Conservation (phyloP, 2,329 filamentous ascomycete genomes). For the Microdochium bolleyi region DNA sequence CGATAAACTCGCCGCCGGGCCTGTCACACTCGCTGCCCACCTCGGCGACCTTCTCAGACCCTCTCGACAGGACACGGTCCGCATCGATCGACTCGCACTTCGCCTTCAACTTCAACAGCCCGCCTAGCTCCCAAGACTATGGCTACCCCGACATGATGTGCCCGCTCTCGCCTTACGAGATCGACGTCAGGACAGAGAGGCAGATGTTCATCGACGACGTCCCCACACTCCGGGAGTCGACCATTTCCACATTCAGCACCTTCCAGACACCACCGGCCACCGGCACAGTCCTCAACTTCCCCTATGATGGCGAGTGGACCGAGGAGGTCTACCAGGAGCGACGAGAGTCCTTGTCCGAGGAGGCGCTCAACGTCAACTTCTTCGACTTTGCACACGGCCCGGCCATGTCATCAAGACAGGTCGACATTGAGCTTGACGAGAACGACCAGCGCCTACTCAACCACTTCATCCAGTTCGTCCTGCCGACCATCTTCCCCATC, state of each 20-base stretch:
- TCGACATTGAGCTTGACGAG: slow-evolving; percentile 78
- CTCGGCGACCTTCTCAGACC: slow-evolving; percentile 71
- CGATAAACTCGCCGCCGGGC: slow-evolving; percentile 62
- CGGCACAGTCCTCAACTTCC: slow-evolving; percentile 56
- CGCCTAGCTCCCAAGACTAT: slow-evolving; percentile 43
- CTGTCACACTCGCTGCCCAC: slow-evolving; percentile 77
- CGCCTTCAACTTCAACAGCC: slow-evolving; percentile 67
- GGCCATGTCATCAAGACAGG: slow-evolving; percentile 54
- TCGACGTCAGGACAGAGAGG: slow-evolving; percentile 92
- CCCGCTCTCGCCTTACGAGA: slow-evolving; percentile 69
- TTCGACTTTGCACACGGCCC: slow-evolving; percentile 73
- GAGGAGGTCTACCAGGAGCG: slow-evolving; percentile 62
- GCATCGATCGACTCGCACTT: slow-evolving; percentile 76
- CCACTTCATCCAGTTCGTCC: slow-evolving; percentile 82
- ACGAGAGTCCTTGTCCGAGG: slow-evolving; percentile 59
- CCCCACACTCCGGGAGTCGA: slow-evolving; percentile 76
- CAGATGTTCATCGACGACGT: slow-evolving; percentile 92
- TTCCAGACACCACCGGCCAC: slow-evolving; percentile 71
- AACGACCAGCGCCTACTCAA: slow-evolving; percentile 79
- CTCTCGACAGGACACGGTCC: slow-evolving; percentile 63
- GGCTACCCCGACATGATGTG: slow-evolving; percentile 51
- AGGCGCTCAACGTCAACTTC: slow-evolving; percentile 66
- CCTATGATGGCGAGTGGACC: slow-evolving; percentile 59
- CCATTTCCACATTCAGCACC: slow-evolving; percentile 88
- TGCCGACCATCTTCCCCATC: slow-evolving; percentile 86